Evolutionary conservation across 495 filamentous ascomycete species (phyloP), one percentile per base, ranked within the genome.

Genomic region (Annulohypoxylon nitens): DNA sequence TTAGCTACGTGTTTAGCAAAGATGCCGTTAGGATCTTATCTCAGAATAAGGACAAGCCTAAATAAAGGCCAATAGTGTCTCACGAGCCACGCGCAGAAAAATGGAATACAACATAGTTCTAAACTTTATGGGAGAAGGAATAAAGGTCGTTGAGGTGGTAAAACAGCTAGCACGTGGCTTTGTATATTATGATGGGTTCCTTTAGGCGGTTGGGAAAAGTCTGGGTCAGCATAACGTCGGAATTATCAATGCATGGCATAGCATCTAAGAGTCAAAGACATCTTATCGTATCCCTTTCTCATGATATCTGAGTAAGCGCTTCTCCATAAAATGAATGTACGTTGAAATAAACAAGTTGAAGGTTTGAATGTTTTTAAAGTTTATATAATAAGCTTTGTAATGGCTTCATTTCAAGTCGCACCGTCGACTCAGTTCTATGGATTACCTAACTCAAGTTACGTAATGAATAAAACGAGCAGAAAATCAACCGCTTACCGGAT

Each of bases 1-100:
- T 93, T 3, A 93, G 92, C 78, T 97, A 97, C 75, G 82, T 95
- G 36, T 93, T 90, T 76, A 90, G 90, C 64, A 93, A 92, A 75
- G 89, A 94, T 74, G 93, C 92, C 0, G 92, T 95, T 48, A 93
- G 90, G 78, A 95, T 95, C 53, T 77, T 97, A 10, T 89, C 86
- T 10, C 86, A 78, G 43, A 75, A 73, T 48, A 78, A 78, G 37
- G 58, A 75, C 54, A 76, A 81, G 63, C 26, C 73, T 1, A 70
- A 75, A 59, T 1, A 70, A 75, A 59, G 58, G 60, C 47, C 14
- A 51, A 45, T 73, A 75, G 39, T n/a, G 47, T 64, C 16, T 23
- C 20, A n/a, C n/a, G 14, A n/a, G 12, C 39, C 0, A 5, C 14
- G 39, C 36, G 36, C 12, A 39, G 36, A 39, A 10, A 3, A 11